Percentiles rank a stretch among this genome's conserved stretches.
These are phyloP conservation scores for Marasmius oreades DNA, from an alignment of 1,284 basidiomycete species.

Conservation along the genomic window DNA sequence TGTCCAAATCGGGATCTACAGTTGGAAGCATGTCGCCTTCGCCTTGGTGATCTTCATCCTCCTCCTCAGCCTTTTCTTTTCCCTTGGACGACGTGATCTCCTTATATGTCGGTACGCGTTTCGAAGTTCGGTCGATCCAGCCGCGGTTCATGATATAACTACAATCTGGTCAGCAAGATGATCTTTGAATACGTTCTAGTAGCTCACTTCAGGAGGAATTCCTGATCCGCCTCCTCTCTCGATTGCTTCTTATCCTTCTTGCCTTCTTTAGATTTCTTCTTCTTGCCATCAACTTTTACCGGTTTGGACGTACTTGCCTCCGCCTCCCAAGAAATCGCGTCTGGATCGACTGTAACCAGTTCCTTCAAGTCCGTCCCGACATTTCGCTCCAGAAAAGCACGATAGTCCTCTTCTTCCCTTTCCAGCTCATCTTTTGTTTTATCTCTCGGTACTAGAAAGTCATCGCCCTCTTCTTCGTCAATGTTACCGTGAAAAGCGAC, in stretches of 20 bases:
- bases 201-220: constrained; percentile 88
- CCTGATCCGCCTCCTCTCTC: constrained; percentile 68
- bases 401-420: constrained; percentile 78
- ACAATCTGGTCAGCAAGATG: constrained; percentile 6
- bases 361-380: constrained; percentile 75
- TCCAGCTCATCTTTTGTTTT: constrained; percentile 76
- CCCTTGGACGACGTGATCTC: constrained; percentile 61
- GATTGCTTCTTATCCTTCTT: constrained; percentile 24
- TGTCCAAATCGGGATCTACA: constrained; percentile 22
- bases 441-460: constrained; percentile 69
- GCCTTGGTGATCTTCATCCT: constrained; percentile 26
- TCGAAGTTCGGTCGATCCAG: constrained; percentile 81
- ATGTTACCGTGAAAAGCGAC: constrained; percentile 67
- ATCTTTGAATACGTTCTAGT: constrained; percentile 4
- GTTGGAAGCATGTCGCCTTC: constrained; percentile 19
- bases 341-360: constrained; percentile 46
- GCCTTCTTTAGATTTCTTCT: constrained; percentile 17
- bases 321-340: constrained; percentile 15
- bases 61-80: constrained; percentile 28
- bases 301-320: constrained; percentile 26
- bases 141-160: constrained; percentile 95
- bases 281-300: constrained; percentile 30
- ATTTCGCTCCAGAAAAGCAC: constrained; percentile 74
- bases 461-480: constrained; percentile 53
- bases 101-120: constrained; percentile 78